phyloP scores from a whole-genome alignment of 2,329 filamentous ascomycete genomes.

The Rutstroemia sp. region DNA sequence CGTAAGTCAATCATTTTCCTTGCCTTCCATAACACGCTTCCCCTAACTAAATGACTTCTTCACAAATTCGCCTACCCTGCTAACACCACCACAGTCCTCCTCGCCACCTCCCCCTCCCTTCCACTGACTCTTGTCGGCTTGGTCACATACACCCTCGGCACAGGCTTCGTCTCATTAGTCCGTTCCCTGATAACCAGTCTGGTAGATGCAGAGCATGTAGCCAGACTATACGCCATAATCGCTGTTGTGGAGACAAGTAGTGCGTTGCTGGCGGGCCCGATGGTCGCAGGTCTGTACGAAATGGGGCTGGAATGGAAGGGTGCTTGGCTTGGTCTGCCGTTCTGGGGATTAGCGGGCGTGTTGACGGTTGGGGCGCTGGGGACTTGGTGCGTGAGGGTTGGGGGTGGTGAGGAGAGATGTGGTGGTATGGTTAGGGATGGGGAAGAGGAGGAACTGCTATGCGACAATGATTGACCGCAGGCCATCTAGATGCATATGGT shows the following conservation, averaged over 20 bases:
- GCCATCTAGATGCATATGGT: not conserved
- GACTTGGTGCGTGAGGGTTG: not conserved
- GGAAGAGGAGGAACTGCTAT: not conserved
- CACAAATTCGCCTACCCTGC: too few relatives aligned
- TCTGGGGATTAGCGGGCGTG: conserved; percentile 9
- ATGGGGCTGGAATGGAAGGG: conserved; percentile 20
- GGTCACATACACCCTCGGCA: conserved; percentile 22
- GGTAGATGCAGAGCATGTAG: conserved; percentile 23
- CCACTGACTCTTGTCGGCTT: conserved; percentile 18
- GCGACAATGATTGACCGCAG: not conserved
- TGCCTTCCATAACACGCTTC: too few relatives aligned
- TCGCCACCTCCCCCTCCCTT: conserved; percentile 20
- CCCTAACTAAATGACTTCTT: too few relatives aligned
- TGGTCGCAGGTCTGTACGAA: conserved; percentile 19
- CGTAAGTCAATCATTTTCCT: not conserved
- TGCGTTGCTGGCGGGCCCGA: conserved; percentile 19
- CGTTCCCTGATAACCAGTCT: conserved; percentile 22
- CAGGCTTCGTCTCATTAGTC: conserved; percentile 16
- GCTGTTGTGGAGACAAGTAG: conserved; percentile 23
- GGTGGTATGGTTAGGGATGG: not conserved
- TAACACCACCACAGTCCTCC: conserved; percentile 7
- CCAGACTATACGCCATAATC: conserved; percentile 22
- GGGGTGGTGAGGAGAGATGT: not conserved
- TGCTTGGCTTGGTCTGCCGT: conserved; percentile 22
- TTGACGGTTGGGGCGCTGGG: not conserved